Evolutionary conservation across 2,329 filamentous ascomycete genomes (phyloP), one percentile per base, ranked within the genome.

Genomic region (Nemania sp.): DNA sequence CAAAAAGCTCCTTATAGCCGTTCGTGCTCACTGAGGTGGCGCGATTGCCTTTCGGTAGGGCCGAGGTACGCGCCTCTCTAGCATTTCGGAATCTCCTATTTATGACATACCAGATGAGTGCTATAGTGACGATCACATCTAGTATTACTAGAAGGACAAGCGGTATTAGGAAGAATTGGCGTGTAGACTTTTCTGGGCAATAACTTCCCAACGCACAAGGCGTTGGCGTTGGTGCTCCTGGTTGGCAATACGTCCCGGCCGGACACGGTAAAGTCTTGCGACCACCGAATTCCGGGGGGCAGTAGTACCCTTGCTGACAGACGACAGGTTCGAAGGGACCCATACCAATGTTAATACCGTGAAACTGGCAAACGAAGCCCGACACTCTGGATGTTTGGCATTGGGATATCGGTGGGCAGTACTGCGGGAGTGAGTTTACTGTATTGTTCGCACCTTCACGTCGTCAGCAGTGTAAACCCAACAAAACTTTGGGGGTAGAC

Each of bases 261-360:
- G 84, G 85, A 59, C 86, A 88, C 10, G 67, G 57, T 3, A 83
- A 70, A 51, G 79, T 80, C 62, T 82, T 72, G 49, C 76, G 81
- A 10, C 83, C 83, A 2, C 74, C 73, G 6, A 70, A 74, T 26
- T 67, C 62, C 1, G 60, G 52, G 1, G 85, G 85, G 57, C 86
- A 88, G 68, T 86, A 87, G 58, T 75, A 79, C 2, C 86, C 86
- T 43, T 80, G 70, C 47, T 79, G 79, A 72, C 86, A 88, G 7
- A 87, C 74, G 3, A 85, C 77, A 0, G 86, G 86, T 69, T 88
- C 86, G 59, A 84, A 83, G 2, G 79, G 80, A 0, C 82, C 82
- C 82, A 84, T 84, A 1, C 73, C 79, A 18, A 80, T 74, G 59
- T 82, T 83, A 5, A 47, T 68, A 24, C 78, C 80, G 0, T 77